Conservation (phyloP, 768 basidiomycete genomes). For the Amanita phalloides region DNA sequence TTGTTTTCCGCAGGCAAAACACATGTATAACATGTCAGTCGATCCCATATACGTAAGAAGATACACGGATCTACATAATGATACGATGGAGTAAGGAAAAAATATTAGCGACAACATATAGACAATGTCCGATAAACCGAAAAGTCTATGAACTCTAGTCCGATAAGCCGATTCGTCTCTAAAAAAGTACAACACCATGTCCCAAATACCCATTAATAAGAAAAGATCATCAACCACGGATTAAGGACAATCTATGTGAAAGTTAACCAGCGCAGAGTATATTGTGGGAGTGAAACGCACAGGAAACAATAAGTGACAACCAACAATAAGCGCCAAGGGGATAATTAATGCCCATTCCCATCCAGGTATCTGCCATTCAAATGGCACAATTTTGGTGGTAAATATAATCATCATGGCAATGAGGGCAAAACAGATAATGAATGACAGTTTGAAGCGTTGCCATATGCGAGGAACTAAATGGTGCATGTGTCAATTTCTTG, state of each 20-base stretch:
- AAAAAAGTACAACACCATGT: neutral
- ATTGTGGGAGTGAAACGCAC: constrained; percentile 28
- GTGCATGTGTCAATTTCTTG: neutral
- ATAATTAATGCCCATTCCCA: constrained; percentile 63
- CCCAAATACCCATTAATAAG: constrained; percentile 23
- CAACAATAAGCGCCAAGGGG: constrained; percentile 59
- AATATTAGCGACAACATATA: too few species aligned
- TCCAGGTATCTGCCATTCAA: constrained; percentile 56
- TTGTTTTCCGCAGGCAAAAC: too few species aligned
- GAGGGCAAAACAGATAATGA: constrained; percentile 48
- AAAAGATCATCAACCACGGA: constrained; percentile 82
- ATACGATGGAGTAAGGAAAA: too few species aligned
- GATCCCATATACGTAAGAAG: too few species aligned
- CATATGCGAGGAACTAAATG: constrained; percentile 63
- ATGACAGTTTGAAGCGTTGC: constrained; percentile 67
- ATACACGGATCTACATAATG: too few species aligned
- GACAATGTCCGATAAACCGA: too few species aligned
- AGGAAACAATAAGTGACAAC: constrained; percentile 63
- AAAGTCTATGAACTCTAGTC: neutral
- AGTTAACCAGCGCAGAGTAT: neutral
- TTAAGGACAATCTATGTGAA: constrained; percentile 57
- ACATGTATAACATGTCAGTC: too few species aligned
- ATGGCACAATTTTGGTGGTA: constrained; percentile 41
- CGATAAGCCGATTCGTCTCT: neutral
- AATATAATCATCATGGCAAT: constrained; percentile 58